Evolutionary conservation across 2,329 filamentous ascomycete species (phyloP).

Genomic region (Ceratocystis diversiconidia): DNA sequence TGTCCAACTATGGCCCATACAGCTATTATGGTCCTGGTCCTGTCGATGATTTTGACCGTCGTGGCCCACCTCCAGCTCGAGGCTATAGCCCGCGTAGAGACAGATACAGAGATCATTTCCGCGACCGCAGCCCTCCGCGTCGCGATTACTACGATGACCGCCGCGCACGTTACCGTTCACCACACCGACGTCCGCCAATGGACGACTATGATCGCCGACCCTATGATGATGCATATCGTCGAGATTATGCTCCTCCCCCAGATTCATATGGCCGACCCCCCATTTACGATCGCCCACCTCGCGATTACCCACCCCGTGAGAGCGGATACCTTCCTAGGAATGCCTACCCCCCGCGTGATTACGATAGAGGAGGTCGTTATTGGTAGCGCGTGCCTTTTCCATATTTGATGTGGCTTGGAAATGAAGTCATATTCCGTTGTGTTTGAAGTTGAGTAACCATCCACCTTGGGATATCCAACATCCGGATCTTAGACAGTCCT

Average conservation of each 20-base stretch:
- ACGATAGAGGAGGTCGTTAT: conserved; percentile 34
- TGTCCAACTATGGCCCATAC: conserved; percentile 2
- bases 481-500: no score
- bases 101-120: conserved; percentile 57
- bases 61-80: conserved; percentile 46
- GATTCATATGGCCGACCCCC: conserved; percentile 47
- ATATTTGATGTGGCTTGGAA: neutral
- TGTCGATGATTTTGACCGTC: conserved; percentile 68
- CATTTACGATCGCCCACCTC: conserved; percentile 38
- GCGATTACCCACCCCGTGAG: conserved; percentile 38
- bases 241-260: conserved; percentile 40
- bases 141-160: conserved; percentile 80
- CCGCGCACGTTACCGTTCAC: conserved; percentile 61
- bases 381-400: conserved; percentile 26
- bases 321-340: conserved; percentile 34
- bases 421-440: neutral
- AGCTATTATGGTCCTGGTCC: neutral
- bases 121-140: conserved; percentile 71
- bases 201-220: conserved; percentile 61
- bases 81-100: conserved; percentile 71
- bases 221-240: conserved; percentile 65
- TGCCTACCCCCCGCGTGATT: conserved; percentile 32
- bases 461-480: no score
- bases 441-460: neutral
- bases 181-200: conserved; percentile 62